Base-by-base conservation (phyloP, 2,329 filamentous ascomycete genomes). In the Stachybotrys echinatus region DNA sequence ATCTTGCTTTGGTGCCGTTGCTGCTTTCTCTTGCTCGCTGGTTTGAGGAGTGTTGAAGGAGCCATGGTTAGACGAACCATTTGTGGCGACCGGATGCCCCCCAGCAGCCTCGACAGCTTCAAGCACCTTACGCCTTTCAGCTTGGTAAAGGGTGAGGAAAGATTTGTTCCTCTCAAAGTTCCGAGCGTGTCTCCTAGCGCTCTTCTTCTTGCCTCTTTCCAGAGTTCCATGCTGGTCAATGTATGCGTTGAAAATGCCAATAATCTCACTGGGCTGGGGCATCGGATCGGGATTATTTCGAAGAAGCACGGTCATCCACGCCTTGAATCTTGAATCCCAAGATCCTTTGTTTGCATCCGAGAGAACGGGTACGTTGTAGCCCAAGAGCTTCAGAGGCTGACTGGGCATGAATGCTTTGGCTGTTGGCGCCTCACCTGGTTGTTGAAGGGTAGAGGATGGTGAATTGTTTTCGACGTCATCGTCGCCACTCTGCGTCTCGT, bases 251-350 rank as follows among this genome's bases (percentile, higher is more conserved):
- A 64, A 69, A 12, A 61, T 65, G 17, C 56, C 57, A 20, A 56
- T 48, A 6, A 56, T 50, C 23, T 66, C 34, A 2, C 23, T 43
- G 6, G 61, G 54, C 2, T 59, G 63, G 18, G 68, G 59, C 31
- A 52, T 48, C 18, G 54, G 52, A 5, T 56, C 51, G 12, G 47
- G 38, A 48, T 70, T 70, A 48, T 52, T 51, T 3, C 50, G 43
- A 46, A 55, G 60, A 37, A 72, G 67, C 5, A 59, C 57, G 14
- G 59, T 58, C 23, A 60, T 55, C 68, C 68, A 71, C 47, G 65
- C 63, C 45, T 63, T 59, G 49, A 70, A 64, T 45, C 67, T 57
- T n/a, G 55, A 54, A n/a, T 55, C 52, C 68, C 68, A 71, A 4
- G 65, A 63, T 10, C 64, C 64, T 14, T 62, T 56, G 21, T 58